Evolutionary conservation across 768 basidiomycete genomes (phyloP).

Genomic region (Suillus weaverae): DNA sequence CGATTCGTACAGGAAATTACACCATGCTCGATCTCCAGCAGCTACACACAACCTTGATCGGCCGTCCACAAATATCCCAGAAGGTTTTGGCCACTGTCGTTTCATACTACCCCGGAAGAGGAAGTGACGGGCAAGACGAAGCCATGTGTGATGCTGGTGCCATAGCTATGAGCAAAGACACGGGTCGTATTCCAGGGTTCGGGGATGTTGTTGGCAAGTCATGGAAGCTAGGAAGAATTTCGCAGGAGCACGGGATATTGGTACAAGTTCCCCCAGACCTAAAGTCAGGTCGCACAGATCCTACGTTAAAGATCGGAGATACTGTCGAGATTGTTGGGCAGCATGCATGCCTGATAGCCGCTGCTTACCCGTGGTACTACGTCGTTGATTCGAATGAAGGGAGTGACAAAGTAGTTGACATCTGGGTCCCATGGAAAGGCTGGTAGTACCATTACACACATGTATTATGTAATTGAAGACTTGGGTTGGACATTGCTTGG

Average conservation of each 20-base stretch:
- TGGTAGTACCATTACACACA: slow-evolving; percentile 48
- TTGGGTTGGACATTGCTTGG: neutral
- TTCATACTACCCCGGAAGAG: slow-evolving; percentile 77
- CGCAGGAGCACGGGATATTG: slow-evolving; percentile 81
- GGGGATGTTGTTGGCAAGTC: slow-evolving; percentile 69
- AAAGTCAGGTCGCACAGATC: slow-evolving; percentile 11
- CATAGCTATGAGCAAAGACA: slow-evolving; percentile 87
- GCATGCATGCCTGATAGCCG: slow-evolving; percentile 82
- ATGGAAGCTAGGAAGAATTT: slow-evolving; percentile 65
- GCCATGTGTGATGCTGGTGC: slow-evolving; percentile 84
- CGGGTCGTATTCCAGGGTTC: slow-evolving; percentile 67
- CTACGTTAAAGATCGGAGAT: slow-evolving; percentile 53
- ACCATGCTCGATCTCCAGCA: slow-evolving; percentile 85
- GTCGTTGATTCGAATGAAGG: slow-evolving; percentile 68
- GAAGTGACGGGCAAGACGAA: slow-evolving; percentile 61
- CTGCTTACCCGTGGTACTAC: slow-evolving; percentile 83
- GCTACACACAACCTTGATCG: slow-evolving; percentile 68
- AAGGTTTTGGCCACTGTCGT: slow-evolving; percentile 70
- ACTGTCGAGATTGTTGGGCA: slow-evolving; percentile 76
- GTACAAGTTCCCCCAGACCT: slow-evolving; percentile 33
- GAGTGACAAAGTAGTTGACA: slow-evolving; percentile 59
- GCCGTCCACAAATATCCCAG: slow-evolving; percentile 57
- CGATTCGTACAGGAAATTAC: slow-evolving; percentile 61
- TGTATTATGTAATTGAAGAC: slow-evolving; percentile 6
- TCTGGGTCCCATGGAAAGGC: slow-evolving; percentile 92